Conservation (phyloP, 169 alveolate genomes). For the Cryptosporidium sp. region DNA sequence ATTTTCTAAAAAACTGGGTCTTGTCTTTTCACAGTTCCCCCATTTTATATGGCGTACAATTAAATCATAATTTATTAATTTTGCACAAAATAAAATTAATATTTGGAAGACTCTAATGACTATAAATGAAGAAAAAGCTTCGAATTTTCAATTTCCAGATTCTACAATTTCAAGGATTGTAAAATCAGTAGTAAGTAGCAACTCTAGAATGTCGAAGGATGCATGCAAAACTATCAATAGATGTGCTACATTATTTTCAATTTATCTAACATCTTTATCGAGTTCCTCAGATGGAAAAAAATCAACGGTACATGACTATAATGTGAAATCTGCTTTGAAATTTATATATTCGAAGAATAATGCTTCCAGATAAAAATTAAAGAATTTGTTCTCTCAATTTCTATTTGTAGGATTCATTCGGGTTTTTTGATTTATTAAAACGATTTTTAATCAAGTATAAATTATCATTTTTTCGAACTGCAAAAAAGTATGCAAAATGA, state of each 20-base stretch:
- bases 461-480: too few relatives aligned
- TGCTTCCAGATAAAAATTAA: not conserved
- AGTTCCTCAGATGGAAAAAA: slow-evolving; percentile 9
- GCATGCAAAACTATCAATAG: slow-evolving; percentile 44
- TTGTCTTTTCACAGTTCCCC: not conserved
- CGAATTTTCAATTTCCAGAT: slow-evolving; percentile 23
- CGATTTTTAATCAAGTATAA: too few relatives aligned
- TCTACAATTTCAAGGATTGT: slow-evolving; percentile 18
- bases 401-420: not conserved
- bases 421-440: too few relatives aligned
- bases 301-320: slow-evolving; percentile 14
- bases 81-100: not conserved
- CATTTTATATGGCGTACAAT: not conserved
- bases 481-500: too few relatives aligned
- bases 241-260: slow-evolving; percentile 53
- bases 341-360: not conserved
- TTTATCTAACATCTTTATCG: slow-evolving; percentile 50
- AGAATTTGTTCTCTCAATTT: not conserved
- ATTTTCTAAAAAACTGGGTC: not conserved
- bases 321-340: slow-evolving; percentile 5
- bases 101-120: not conserved
- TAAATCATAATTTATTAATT: not conserved
- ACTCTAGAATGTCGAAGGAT: slow-evolving; percentile 13
- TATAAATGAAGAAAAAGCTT: not conserved
- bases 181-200: not conserved